Base-by-base conservation (phyloP, 2,329 filamentous ascomycete genomes). In the Zasmidium angulare region DNA sequence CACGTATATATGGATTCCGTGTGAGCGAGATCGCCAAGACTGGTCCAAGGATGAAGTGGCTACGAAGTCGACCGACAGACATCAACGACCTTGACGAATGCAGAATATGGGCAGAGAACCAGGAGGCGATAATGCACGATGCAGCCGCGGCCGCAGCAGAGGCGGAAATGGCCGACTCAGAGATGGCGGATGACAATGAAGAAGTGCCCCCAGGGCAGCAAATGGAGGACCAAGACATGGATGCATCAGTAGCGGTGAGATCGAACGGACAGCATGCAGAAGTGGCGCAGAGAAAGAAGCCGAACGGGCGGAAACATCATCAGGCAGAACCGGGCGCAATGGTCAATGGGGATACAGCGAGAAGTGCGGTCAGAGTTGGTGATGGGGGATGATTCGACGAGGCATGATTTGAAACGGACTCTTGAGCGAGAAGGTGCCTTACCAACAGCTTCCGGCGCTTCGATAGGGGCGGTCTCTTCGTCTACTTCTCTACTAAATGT, bases 11-110 rank as follows among this genome's bases (percentile, higher is more conserved):
- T 77, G 95, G 95, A 24, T 99, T 99, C 80, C 86, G 89, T 62
- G 95, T 99, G 21, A 93, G 90, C 19, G 95, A 98, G 76, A 83
- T 93, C 59, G 91, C 95, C 46, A 86, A 90, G 66, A 92, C 90
- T 22, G 95, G 95, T 0, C 95, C 95, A 12, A 85, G 95, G 62
- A 99, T 99, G 95, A 92, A 93, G 74, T 99, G 95, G 95, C 79
- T 99, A 68, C 86, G 95, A 66, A 87, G 89, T 76, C 89, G 92
- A 72, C 95, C 95, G 0, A 81, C 82, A 14, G 86, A 96, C 70
- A 82, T 96, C 56, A 87, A 82, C 47, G 90, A 96, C 68, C 81
- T 98, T 52, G 92, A 99, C 72, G 95, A 99, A 77, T 76, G 76
- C 61, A 71, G 72, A 57, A 69, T 76, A 48, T 82, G 70, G 69